Evolutionary conservation across 768 basidiomycete species (phyloP), one percentile per base, ranked within the genome.

Genomic region (Mycena capillaripes): DNA sequence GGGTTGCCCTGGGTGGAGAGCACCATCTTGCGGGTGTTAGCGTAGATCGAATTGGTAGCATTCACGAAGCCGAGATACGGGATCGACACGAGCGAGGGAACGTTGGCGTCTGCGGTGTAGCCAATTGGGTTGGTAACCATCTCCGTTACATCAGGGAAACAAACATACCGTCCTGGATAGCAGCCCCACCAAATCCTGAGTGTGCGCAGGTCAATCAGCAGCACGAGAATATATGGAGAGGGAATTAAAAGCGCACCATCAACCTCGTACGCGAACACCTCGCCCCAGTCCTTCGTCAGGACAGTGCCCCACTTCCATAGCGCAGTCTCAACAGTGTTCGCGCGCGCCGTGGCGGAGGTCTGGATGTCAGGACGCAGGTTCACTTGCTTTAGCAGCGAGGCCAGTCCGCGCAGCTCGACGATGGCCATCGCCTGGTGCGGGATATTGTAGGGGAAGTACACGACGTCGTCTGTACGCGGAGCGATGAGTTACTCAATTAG

Each of bases 191-290:
- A 27, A 42, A 74, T 19, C 73, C 70, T 72, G 25, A 5, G 14
- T 16, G 19, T 44, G 19, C 14, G 19, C 19, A 44, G 1, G n/a
- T n/a, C n/a, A 21, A 38, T 6, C 36, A 38, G 36, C 6, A 6
- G 36, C 14, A 7, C 6, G 36, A 38, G 6, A 38, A 38, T 38
- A 14, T 7, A 38, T 38, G 14, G 14, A 7, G 6, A 38, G 36
- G 14, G 36, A 6, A 38, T 38, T 6, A 38, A 14, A 38, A 38
- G 48, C 69, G 40, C 36, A 72, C 70, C 73, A 21, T 74, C 73
- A 17, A 74, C 73, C 42, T 74, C 73, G 40, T 74, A 74, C 30
- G 73, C 73, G 36, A 74, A 74, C 17, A 74, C 73, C 66, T 74
- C 73, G 66, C 73, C 73, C 69, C 69, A 74, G 40, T 64, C 38